These are phyloP conservation scores for Leishmania tropica DNA, from an alignment of 208 protist genomes.

Conservation along the genomic window DNA sequence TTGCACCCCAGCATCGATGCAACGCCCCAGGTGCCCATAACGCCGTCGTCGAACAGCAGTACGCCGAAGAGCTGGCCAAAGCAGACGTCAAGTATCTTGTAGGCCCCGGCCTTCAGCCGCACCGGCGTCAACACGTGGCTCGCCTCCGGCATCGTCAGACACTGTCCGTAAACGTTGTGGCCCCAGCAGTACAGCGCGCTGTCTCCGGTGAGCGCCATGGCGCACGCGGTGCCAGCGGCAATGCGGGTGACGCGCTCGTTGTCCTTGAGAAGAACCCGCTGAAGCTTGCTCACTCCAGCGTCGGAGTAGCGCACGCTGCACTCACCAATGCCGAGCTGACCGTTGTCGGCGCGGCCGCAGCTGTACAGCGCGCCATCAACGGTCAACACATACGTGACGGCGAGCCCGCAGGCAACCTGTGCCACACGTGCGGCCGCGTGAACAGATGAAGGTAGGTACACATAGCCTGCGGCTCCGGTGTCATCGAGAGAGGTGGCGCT, in stretches of 20 bases:
- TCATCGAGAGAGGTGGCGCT: not conserved
- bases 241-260: conserved; percentile 45
- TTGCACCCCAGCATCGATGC: conserved; percentile 49
- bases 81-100: conserved; percentile 44
- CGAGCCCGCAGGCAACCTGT: conserved; percentile 65
- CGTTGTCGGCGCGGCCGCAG: conserved; percentile 63
- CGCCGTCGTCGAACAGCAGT: conserved; percentile 52
- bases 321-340: conserved; percentile 56
- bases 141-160: conserved; percentile 32
- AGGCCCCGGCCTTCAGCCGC: conserved; percentile 28
- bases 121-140: conserved; percentile 33
- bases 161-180: conserved; percentile 78
- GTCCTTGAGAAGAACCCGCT: conserved; percentile 33
- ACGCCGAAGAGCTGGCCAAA: conserved; percentile 57
- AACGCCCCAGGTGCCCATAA: conserved; percentile 62
- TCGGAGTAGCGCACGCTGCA: conserved; percentile 18
- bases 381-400: conserved; percentile 64
- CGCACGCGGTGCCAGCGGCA: conserved; percentile 45
- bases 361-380: conserved; percentile 61
- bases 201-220: conserved; percentile 40
- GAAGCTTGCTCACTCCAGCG: conserved; percentile 23
- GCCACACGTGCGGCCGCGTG: conserved; percentile 40
- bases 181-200: conserved; percentile 70
- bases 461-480: not conserved
- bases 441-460: conserved; percentile 27